A percentile compares a stretch with the other conserved stretches of the same genome.
Conservation (phyloP, 139 green algal genomes). For the Coelastrella sp. region DNA sequence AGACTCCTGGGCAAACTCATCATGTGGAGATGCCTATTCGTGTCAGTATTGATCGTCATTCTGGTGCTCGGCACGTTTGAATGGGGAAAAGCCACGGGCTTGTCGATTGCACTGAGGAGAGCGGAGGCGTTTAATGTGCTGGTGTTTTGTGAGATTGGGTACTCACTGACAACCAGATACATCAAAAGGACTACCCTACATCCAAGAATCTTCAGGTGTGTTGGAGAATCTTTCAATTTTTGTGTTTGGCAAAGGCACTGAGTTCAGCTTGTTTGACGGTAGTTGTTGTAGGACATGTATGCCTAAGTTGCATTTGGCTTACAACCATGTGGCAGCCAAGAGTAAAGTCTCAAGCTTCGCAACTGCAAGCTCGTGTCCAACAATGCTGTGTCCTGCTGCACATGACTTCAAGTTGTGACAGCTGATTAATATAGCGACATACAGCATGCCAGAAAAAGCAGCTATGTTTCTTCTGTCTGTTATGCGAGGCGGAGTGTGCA, state of each 20-base stretch:
- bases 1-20: constrained; percentile 51
- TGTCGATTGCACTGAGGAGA: background rate
- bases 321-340: too few relatives aligned
- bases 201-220: constrained; percentile 20
- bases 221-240: background rate
- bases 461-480: background rate
- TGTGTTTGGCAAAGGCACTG: too few relatives aligned
- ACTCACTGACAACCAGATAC: constrained; percentile 46
- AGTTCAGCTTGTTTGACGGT: too few relatives aligned
- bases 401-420: too few relatives aligned
- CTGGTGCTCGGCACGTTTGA: constrained; percentile 43
- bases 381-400: background rate
- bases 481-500: background rate
- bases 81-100: constrained; percentile 6
- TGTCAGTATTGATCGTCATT: constrained; percentile 33
- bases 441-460: background rate
- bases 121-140: constrained; percentile 49
- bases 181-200: constrained; percentile 42
- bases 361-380: background rate
- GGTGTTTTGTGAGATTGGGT: constrained; percentile 49
- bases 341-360: too few relatives aligned
- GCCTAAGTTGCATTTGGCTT: too few relatives aligned
- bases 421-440: too few relatives aligned
- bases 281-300: too few relatives aligned
- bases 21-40: constrained; percentile 46